Evolutionary conservation across 2,329 filamentous ascomycete species (phyloP), one percentile per base, ranked within the genome.

Genomic region (Escovopsis sp.): DNA sequence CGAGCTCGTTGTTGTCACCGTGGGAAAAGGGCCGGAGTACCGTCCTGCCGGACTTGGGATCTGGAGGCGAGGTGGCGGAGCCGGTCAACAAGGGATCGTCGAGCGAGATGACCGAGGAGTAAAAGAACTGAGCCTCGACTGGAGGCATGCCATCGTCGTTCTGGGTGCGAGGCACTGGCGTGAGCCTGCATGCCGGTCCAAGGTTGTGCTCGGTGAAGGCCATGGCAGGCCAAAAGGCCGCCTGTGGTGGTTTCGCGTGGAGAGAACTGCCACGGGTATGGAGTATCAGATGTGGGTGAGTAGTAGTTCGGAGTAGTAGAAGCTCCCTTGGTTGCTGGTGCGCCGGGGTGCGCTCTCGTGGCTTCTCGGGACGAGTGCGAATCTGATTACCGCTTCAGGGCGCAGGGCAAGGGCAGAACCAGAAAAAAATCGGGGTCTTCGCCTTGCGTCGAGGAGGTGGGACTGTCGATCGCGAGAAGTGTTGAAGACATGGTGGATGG

Each of bases 31-130:
- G 84, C 30, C 82, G 74, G 8, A 85, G 72, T 32, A 75, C 70
- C 26, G 70, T 66, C 46, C 70, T 76, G 25, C 65, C 56, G 37
- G 66, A 55, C 37, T 62, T 68, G 12, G 66, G 51, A 34, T 77
- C 59, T 52, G 65, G 42, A 53, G 68, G 47, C 17, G 55, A 55
- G 50, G 70, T 52, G 54, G 73, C 50, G 58, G 67, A 55, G 10
- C 65, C 59, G 2, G 79, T 71, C 9, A 80, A 84, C n/a, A 93
- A 67, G 17, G 84, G 84, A 49, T 94, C 86, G 49, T 94, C 86
- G 50, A 94, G 86, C 21, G 85, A 79, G 34, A 88, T 70, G 11
- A 76, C 64, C 10, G 85, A 90, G 12, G 76, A 71, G 56, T 93
- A 94, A 58, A 94, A 94, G 61, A 85, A 94, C 43, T 85, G 82